Evolutionary conservation across 163 green algal species (phyloP), one percentile per base, ranked within the genome.

Genomic region (Scenedesmus sp.): DNA sequence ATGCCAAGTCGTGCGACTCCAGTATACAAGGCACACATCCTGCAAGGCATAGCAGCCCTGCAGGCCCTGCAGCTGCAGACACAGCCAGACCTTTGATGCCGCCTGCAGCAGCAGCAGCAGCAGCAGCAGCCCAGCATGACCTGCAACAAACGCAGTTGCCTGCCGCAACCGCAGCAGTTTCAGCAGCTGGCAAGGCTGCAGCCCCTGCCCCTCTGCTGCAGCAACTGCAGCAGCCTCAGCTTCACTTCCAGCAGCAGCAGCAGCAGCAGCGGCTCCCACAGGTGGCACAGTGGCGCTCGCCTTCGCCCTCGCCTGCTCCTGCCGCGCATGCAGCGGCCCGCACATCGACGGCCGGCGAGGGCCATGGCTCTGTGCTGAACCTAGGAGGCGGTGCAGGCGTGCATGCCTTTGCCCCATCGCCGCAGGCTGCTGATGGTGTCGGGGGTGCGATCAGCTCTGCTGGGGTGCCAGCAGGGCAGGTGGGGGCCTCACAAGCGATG

Each of bases 1-100:
- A 86, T 30, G n/a, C 85, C 53, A 83, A 73, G 42, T 90, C 85
- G 9, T 90, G 85, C 61, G 85, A 90, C n/a, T 90, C 85, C 6
- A 90, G 85, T 30, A 53, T 90, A 1, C 70, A 33, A n/a, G 40
- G 70, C 44, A 70, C 46, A 24, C 42, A 85, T 65, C 42, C 79
- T 42, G 30, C 79, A 68, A 61, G 79, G 42, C 46, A 51, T 7
- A 61, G 79, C 79, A 61, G 79, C 40, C 51, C 18, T 51, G 85
- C 68, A 65, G 83, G 26, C 20, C 43, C 37, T 51, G 83, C 83
- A 80, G 83, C 59, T 49, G 83, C 84, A 83, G 40, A 81, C 12
- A 26, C 26, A 68, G 46, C 37, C 18, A 65, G 61, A 6, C 20
- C 49, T 76, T 65, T 73, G 79, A 35, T 56, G 33, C 79, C 73